Base-by-base conservation (phyloP, 768 basidiomycete species). In the Lactifluus subvellereus region DNA sequence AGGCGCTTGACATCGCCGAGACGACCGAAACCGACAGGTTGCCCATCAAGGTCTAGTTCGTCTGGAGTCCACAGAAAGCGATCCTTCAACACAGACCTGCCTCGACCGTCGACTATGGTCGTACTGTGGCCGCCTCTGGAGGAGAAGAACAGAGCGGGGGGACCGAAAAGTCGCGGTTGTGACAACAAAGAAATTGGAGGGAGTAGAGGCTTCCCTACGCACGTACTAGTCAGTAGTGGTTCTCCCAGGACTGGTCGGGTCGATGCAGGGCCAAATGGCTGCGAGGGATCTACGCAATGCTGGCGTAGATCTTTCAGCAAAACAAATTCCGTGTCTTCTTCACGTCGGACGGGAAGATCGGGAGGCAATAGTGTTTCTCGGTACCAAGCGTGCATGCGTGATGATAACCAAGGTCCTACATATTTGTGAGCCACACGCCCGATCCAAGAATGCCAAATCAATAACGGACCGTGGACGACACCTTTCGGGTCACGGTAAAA, bases 121-220 rank as follows among this genome's bases (percentile, higher is more conserved):
- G 91, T 94, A 69, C 91, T 94, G 69, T 92, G 90, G 0, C 91
- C 91, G 22, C 91, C 91, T n/a, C 91, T 85, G 10, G 90, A 88
- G 10, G 91, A 91, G 72, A 82, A 94, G 75, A 94, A 94, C 18
- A 94, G 73, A 1, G 91, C 88, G 5, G 91, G 91, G 27, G 91
- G 91, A 0, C 91, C 91, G 68, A 91, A 94, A 71, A 91, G 90
- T 43, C 79, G 81, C 9, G 91, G 87, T 68, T 94, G 91, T 14
- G 84, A 71, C 20, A 94, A 77, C 6, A 94, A 78, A 18, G 91
- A 93, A 57, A 91, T 86, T 0, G 90, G 90, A 7, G 75, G 72
- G 30, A 93, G 77, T 0, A 93, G 74, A 1, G 87, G 85, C 61
- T 82, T 84, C 51, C 75, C 72, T 32, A 69, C 59, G 45, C 83